Conservation (phyloP, 306 rosid species). For the Lupinus albus region DNA sequence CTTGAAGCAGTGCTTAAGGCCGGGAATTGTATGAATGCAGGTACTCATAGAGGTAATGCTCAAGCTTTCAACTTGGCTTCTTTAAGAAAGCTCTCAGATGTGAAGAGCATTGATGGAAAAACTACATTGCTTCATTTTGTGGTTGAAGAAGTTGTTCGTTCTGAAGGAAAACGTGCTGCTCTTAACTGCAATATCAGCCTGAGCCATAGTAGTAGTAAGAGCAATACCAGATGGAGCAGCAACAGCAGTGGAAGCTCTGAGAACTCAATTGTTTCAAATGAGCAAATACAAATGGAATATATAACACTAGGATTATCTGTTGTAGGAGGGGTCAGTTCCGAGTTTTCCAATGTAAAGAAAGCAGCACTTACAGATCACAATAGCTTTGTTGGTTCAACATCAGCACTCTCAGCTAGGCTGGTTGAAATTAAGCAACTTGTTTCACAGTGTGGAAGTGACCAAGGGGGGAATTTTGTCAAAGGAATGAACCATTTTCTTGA, state of each 20-base stretch:
- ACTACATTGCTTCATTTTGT: constrained; percentile 92
- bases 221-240: constrained; percentile 2
- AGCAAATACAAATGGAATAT: constrained; percentile 71
- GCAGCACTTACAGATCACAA: constrained; percentile 66
- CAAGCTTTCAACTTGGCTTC: constrained; percentile 86
- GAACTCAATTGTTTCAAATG: constrained; percentile 41
- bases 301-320: constrained; percentile 73
- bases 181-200: constrained; percentile 57
- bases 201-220: constrained; percentile 50
- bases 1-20: constrained; percentile 95
- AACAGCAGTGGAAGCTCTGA: constrained; percentile 34
- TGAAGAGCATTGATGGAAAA: constrained; percentile 79
- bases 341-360: constrained; percentile 78
- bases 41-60: constrained; percentile 91
- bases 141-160: constrained; percentile 89
- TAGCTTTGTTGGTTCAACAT: constrained; percentile 47
- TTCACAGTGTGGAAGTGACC: constrained; percentile 44
- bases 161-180: constrained; percentile 82
- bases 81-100: constrained; percentile 86
- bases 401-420: constrained; percentile 54
- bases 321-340: constrained; percentile 90
- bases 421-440: constrained; percentile 50
- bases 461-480: constrained; percentile 59
- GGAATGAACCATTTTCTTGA: constrained; percentile 76
- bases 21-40: constrained; percentile 94